These are phyloP conservation scores for Rutstroemia sp. DNA, from an alignment of 2,329 filamentous ascomycete genomes.

Conservation along the genomic window DNA sequence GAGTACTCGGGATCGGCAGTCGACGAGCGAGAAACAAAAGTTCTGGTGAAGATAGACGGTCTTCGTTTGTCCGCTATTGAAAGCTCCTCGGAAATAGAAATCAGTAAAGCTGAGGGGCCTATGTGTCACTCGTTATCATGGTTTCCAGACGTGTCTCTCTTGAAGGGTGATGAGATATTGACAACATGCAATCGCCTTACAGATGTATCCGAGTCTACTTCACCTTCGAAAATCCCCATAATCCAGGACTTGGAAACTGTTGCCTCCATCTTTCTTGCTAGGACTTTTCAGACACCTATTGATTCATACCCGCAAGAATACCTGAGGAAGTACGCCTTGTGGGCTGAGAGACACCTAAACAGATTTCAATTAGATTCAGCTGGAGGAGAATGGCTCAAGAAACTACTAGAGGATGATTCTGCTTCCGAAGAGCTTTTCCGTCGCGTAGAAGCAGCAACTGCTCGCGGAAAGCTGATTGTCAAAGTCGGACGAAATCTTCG, in stretches of 20 bases:
- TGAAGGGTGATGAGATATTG: not conserved
- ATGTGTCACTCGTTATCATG: not conserved
- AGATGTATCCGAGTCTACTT: not conserved
- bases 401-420: no score
- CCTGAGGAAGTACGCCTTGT: not conserved
- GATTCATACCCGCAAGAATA: not conserved
- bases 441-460: no score
- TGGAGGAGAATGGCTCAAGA: no score
- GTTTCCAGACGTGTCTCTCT: not conserved
- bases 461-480: no score
- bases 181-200: not conserved
- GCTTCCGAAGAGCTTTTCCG: no score
- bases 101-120: not conserved
- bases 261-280: not conserved
- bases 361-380: no score
- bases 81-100: not conserved
- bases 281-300: not conserved
- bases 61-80: no score
- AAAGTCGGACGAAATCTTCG: no score
- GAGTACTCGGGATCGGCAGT: no score
- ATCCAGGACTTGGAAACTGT: not conserved
- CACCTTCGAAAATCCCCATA: not conserved
- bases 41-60: no score
- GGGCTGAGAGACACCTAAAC: not conserved
- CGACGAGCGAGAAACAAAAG: no score